These are phyloP conservation scores for Metschnikowia lachancei DNA, from an alignment of 805 yeast species.

Conservation along the genomic window DNA sequence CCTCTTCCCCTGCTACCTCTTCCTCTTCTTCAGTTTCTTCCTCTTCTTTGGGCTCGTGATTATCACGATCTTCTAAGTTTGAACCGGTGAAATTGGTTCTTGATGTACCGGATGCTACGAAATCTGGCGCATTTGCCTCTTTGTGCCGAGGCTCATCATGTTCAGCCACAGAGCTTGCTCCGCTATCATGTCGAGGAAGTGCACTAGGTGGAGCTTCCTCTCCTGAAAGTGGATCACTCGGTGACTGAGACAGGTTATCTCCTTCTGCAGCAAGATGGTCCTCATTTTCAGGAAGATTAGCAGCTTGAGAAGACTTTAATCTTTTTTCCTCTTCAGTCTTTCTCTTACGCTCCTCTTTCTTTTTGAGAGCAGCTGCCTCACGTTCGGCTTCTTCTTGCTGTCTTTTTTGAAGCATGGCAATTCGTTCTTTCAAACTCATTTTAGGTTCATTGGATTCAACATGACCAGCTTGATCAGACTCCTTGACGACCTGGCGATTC, in stretches of 20 bases:
- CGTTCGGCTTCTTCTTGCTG: conserved; percentile 78
- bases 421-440: conserved; percentile 81
- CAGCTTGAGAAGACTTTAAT: conserved; percentile 3
- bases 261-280: background rate
- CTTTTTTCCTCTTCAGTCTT: conserved; percentile 21
- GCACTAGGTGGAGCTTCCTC: background rate
- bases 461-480: conserved; percentile 10
- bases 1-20: conserved; percentile 47
- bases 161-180: background rate
- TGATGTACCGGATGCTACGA: background rate
- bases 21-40: conserved; percentile 17
- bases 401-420: conserved; percentile 75
- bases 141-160: background rate
- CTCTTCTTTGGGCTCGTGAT: background rate
- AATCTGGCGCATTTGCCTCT: background rate
- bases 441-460: conserved; percentile 61
- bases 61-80: background rate
- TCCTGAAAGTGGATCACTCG: background rate
- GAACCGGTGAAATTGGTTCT: background rate
- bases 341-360: conserved; percentile 49
- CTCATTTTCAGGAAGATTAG: conserved; percentile 6
- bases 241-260: background rate
- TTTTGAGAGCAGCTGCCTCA: conserved; percentile 57
- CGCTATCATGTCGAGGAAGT: background rate
- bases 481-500: conserved; percentile 16